Evolutionary conservation across 768 basidiomycete species (phyloP).

Genomic region (Boletus huronensis): DNA sequence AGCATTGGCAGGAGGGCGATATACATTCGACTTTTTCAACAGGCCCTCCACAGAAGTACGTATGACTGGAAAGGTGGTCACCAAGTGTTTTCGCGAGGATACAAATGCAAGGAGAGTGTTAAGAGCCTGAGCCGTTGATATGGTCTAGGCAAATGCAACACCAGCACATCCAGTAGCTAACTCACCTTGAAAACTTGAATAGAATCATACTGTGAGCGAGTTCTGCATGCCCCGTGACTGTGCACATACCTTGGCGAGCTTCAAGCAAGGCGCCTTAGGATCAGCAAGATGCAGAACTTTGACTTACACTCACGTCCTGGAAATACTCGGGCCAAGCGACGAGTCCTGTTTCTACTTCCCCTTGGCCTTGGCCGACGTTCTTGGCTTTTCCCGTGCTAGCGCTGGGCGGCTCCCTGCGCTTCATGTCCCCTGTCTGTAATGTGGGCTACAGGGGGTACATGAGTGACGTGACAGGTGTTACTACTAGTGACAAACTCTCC

Average conservation of each 20-base stretch:
- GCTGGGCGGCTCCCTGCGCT: slow-evolving; percentile 10
- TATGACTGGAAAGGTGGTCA: slow-evolving; percentile 73
- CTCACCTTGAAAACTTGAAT: slow-evolving; percentile 44
- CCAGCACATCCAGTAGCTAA: neutral
- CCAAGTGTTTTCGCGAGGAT: slow-evolving; percentile 74
- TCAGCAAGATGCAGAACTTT: neutral
- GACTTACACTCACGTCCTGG: slow-evolving; percentile 36
- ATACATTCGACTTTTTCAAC: slow-evolving; percentile 56
- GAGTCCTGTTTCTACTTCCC: slow-evolving; percentile 15
- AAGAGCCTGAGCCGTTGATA: slow-evolving; percentile 52
- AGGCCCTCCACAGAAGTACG: slow-evolving; percentile 78
- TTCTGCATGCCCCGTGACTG: fast-evolving
- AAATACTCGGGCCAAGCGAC: slow-evolving; percentile 63
- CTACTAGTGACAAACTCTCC: neutral
- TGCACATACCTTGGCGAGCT: slow-evolving; percentile 59
- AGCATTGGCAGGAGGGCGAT: neutral
- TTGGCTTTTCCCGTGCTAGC: slow-evolving; percentile 9
- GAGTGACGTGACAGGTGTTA: slow-evolving; percentile 19
- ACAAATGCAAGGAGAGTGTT: slow-evolving; percentile 89
- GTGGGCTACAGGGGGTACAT: too few species aligned
- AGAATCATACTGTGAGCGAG: neutral
- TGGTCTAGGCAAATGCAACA: neutral
- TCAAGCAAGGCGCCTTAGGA: slow-evolving; percentile 2
- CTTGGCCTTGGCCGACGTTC: slow-evolving; percentile 1
- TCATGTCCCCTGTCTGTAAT: too few species aligned